phyloP scores from a whole-genome alignment of 805 yeast genomes.

The Novakomyces olei region DNA sequence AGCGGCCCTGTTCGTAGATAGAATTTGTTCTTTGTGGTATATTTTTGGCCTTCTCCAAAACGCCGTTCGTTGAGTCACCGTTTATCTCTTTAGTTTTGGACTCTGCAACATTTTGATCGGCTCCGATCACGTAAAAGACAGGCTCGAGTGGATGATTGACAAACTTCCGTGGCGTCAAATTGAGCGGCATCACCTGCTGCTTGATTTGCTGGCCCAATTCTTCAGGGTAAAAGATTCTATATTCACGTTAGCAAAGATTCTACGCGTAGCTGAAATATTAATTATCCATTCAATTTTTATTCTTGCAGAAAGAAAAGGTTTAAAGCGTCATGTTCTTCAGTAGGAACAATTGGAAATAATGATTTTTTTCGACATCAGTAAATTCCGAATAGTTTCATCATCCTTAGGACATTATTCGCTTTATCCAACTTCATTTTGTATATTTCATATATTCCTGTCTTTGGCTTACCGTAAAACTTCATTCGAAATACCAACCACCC shows the following conservation, averaged over 20 bases:
- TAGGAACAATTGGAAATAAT: too few species aligned
- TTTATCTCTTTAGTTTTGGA: conserved; percentile 1
- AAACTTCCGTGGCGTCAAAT: conserved; percentile 31
- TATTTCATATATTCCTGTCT: conserved; percentile 23
- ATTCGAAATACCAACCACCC: conserved; percentile 40
- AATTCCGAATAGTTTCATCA: conserved; percentile 9
- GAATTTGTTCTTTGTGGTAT: too few species aligned
- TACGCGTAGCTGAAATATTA: too few species aligned
- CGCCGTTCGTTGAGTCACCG: too few species aligned
- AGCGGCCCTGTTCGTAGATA: conserved; percentile 8
- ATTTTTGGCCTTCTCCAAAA: too few species aligned
- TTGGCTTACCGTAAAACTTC: conserved; percentile 9
- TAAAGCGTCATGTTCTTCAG: too few species aligned
- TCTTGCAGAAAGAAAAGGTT: too few species aligned
- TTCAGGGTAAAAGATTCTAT: conserved; percentile 11
- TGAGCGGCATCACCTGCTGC: conserved; percentile 21
- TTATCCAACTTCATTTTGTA: too few species aligned
- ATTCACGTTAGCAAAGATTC: neutral
- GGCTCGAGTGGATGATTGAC: conserved; percentile 10
- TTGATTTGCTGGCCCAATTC: conserved; percentile 12
- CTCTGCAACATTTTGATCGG: conserved; percentile 20
- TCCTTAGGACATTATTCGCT: conserved; percentile 11
- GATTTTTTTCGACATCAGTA: conserved; percentile 5
- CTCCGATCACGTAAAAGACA: conserved; percentile 22
- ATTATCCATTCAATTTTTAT: too few species aligned